Conservation (phyloP, 495 filamentous ascomycete genomes). For the Aspergillus nanangensis region DNA sequence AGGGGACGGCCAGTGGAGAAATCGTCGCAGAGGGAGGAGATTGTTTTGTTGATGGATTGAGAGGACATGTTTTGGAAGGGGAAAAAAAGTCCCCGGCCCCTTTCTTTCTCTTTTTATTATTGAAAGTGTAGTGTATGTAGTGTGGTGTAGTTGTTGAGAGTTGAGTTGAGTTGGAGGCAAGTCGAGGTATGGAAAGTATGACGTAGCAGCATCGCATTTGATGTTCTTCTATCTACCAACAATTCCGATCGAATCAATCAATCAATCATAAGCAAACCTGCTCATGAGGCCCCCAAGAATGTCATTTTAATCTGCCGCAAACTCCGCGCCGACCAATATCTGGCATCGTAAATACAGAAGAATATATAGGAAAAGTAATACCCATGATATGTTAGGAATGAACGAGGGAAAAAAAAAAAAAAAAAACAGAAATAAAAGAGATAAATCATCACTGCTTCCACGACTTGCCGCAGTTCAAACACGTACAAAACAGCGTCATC, state of each 20-base stretch:
- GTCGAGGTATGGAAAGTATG: background rate
- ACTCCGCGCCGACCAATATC: background rate
- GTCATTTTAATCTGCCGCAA: background rate
- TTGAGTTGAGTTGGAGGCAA: background rate
- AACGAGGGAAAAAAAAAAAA: slow-evolving; percentile 7
- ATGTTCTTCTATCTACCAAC: background rate
- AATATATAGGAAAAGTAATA: background rate
- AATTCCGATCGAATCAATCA: too few relatives aligned
- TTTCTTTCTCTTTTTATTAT: slow-evolving; percentile 3
- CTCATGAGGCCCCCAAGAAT: too few relatives aligned
- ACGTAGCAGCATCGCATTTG: slow-evolving; percentile 2
- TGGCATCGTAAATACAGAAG: background rate
- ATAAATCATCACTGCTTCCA: slow-evolving; percentile 40
- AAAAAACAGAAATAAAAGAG: slow-evolving; percentile 4
- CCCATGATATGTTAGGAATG: too few relatives aligned
- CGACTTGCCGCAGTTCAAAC: slow-evolving; percentile 47
- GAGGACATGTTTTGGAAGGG: too few relatives aligned
- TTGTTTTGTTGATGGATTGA: slow-evolving; percentile 23
- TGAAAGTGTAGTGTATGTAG: too few relatives aligned
- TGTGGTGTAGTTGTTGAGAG: background rate
- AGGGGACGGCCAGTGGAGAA: slow-evolving; percentile 28
- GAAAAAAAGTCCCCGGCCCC: too few relatives aligned
- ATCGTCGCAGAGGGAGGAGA: slow-evolving; percentile 40
- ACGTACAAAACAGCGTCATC: slow-evolving; percentile 45
- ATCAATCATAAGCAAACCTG: too few relatives aligned